phyloP scores from a whole-genome alignment of 306 rosid species.

The Arachis stenosperma region DNA sequence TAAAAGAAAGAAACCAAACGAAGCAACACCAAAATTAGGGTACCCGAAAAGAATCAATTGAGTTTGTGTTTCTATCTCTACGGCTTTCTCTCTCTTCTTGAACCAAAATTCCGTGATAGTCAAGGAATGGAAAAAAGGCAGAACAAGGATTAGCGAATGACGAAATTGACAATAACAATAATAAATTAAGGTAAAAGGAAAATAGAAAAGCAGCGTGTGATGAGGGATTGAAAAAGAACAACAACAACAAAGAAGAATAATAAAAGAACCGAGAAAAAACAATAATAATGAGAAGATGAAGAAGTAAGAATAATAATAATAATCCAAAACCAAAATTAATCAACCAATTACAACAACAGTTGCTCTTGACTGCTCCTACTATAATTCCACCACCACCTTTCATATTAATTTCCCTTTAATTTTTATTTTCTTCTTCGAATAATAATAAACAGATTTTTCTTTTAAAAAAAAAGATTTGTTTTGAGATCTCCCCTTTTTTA shows the following conservation, averaged over 20 bases:
- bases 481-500: slow-evolving; percentile 2
- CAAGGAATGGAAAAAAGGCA: slow-evolving; percentile 56
- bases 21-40: slow-evolving; percentile 44
- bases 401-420: slow-evolving; percentile 51
- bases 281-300: slow-evolving; percentile 2
- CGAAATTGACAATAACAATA: slow-evolving; percentile 32
- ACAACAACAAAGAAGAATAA: slow-evolving; percentile 48
- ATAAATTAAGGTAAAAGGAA: slow-evolving; percentile 22
- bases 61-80: slow-evolving; percentile 23
- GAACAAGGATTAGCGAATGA: slow-evolving; percentile 25
- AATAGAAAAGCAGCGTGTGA: slow-evolving; percentile 35
- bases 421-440: slow-evolving; percentile 36
- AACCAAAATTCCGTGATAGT: slow-evolving; percentile 70
- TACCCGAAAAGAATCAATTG: slow-evolving; percentile 44
- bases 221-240: slow-evolving; percentile 48
- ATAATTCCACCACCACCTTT: slow-evolving; percentile 73
- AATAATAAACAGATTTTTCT: slow-evolving; percentile 28
- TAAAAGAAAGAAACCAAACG: neutral
- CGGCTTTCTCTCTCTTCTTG: slow-evolving; percentile 39
- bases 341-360: slow-evolving; percentile 63
- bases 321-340: slow-evolving; percentile 49
- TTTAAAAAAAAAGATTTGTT: neutral
- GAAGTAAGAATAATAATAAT: slow-evolving; percentile 23
- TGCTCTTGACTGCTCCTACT: slow-evolving; percentile 50
- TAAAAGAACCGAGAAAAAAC: slow-evolving; percentile 41